Percentiles rank a stretch among this genome's conserved stretches.
Evolutionary conservation across 208 protist genomes (phyloP).

Genomic region (Wallacemonas rigidus): DNA sequence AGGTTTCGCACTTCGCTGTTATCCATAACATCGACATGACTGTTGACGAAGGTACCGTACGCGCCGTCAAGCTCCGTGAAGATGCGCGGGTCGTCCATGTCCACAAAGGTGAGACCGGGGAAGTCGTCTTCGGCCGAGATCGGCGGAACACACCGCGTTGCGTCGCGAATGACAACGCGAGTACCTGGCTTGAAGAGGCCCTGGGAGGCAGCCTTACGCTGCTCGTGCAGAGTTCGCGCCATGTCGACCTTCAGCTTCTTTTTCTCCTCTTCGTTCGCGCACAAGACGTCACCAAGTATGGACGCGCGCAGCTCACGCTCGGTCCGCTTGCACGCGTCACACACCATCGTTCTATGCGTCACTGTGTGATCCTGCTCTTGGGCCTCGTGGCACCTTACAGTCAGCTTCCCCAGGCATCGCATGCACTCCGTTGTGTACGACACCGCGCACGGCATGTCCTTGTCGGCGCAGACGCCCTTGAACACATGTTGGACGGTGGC

Average conservation of each 20-base stretch:
- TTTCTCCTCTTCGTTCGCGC: conserved; percentile 65
- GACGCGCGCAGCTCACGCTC: conserved; percentile 75
- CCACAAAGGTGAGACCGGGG: conserved; percentile 73
- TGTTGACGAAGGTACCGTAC: conserved; percentile 83
- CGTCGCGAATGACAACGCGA: conserved; percentile 77
- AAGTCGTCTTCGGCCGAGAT: conserved; percentile 83
- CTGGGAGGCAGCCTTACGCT: conserved; percentile 81
- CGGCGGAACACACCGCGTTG: conserved; percentile 69
- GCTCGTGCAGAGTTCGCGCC: conserved; percentile 66
- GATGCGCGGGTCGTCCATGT: conserved; percentile 61
- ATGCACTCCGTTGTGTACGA: conserved; percentile 79
- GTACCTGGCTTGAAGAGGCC: conserved; percentile 77
- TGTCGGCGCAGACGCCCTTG: conserved; percentile 75
- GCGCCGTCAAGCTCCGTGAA: conserved; percentile 64
- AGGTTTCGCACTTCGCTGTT: conserved; percentile 82
- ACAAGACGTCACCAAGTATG: conserved; percentile 69
- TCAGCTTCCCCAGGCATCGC: conserved; percentile 64
- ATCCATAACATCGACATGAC: conserved; percentile 88
- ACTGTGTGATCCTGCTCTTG: conserved; percentile 52
- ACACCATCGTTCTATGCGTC: conserved; percentile 60
- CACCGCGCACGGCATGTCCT: conserved; percentile 66
- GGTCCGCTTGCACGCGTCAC: conserved; percentile 56
- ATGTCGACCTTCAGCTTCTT: conserved; percentile 70
- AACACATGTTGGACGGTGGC: conserved; percentile 75
- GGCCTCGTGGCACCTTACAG: conserved; percentile 70